Percentiles rank a stretch among this genome's conserved stretches.
These are phyloP conservation scores for Podospora australis DNA, from an alignment of 495 filamentous ascomycete genomes.

Conservation along the genomic window DNA sequence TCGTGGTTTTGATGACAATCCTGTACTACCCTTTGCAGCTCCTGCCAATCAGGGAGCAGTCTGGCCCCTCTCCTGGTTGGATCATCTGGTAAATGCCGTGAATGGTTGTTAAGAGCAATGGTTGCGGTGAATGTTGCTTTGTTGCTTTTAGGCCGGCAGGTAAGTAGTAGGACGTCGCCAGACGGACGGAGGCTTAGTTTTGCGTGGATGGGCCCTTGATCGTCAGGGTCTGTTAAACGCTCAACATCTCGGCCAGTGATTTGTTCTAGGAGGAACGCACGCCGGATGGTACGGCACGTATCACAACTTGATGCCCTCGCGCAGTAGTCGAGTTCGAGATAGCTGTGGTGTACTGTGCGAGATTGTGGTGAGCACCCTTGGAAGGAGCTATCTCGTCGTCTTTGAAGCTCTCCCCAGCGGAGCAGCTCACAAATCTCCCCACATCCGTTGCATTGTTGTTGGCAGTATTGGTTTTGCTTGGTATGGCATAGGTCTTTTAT, in stretches of 20 bases:
- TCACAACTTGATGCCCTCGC: constrained; percentile 19
- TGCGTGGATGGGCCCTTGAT: constrained; percentile 20
- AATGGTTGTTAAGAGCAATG: constrained; percentile 8
- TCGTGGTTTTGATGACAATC: constrained; percentile 24
- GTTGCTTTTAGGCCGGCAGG: constrained; percentile 11
- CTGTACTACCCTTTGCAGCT: constrained; percentile 15
- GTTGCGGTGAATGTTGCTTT: constrained; percentile 13
- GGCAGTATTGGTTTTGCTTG: constrained; percentile 18
- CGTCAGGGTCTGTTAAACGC: constrained; percentile 10
- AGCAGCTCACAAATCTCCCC: constrained; percentile 19
- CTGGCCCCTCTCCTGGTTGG: constrained; percentile 9
- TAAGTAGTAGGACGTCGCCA: constrained; percentile 15
- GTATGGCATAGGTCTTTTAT: constrained; percentile 10
- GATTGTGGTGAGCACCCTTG: constrained; percentile 15
- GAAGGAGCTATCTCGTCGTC: constrained; percentile 13
- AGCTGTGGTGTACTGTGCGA: constrained; percentile 23
- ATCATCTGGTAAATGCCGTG: background rate
- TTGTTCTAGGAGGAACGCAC: constrained; percentile 24
- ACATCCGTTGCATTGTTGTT: constrained; percentile 23
- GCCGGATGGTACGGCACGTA: constrained; percentile 21
- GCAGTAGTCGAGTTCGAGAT: constrained; percentile 23
- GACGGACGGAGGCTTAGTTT: constrained; percentile 11
- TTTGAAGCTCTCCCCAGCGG: constrained; percentile 24
- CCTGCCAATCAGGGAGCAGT: constrained; percentile 17
- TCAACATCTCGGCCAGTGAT: constrained; percentile 20